These are phyloP conservation scores for Mucor saturninus DNA, from an alignment of 371 early-diverging fungal species.

Conservation along the genomic window DNA sequence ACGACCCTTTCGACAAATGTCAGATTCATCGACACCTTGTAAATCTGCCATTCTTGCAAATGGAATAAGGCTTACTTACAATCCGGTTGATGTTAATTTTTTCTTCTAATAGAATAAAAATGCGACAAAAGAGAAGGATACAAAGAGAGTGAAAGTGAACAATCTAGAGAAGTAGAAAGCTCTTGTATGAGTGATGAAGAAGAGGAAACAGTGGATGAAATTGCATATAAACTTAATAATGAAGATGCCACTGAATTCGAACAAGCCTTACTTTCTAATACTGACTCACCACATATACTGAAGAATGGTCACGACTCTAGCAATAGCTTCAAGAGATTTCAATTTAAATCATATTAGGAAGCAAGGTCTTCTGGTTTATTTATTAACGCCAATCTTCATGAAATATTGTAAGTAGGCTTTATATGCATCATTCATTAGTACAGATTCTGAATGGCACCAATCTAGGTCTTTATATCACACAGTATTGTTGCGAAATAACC, in stretches of 20 bases:
- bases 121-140: not conserved
- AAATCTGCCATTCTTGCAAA: no score
- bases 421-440: no score
- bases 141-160: not conserved
- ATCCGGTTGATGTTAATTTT: slow-evolving; percentile 19
- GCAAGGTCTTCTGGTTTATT: not conserved
- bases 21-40: no score
- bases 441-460: no score
- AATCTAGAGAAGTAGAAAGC: slow-evolving; percentile 23
- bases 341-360: no score
- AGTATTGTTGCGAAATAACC: no score
- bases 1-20: no score
- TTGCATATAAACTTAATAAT: slow-evolving; percentile 22
- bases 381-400: not conserved
- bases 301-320: slow-evolving; percentile 24
- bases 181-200: slow-evolving; percentile 29
- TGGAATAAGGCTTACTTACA: slow-evolving; percentile 12
- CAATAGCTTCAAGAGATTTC: slow-evolving; percentile 16
- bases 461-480: no score
- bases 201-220: slow-evolving; percentile 24
- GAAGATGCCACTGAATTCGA: slow-evolving; percentile 23
- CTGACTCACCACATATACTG: slow-evolving; percentile 25
- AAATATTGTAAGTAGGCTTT: no score
- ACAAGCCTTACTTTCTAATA: slow-evolving; percentile 25
- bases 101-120: slow-evolving; percentile 11